Percentiles rank a stretch among this genome's conserved stretches.
Evolutionary conservation across 2,329 filamentous ascomycete species (phyloP).

Genomic region (Ophiostoma sp.): DNA sequence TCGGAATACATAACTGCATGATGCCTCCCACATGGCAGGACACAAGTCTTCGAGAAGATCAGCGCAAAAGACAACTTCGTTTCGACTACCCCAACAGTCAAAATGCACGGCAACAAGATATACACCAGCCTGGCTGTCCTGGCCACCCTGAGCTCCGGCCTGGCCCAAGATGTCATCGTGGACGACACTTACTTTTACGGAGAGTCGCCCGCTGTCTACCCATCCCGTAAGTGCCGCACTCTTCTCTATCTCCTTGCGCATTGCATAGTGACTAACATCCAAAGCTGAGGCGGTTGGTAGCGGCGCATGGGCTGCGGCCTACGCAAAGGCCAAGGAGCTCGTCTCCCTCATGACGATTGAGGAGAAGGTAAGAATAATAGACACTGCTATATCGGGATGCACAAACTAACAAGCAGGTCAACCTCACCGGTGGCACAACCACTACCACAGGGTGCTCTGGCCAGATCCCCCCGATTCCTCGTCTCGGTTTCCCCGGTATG

Average conservation of each 20-base stretch:
- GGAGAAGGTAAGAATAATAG: slow-evolving; percentile 41
- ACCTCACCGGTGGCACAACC: slow-evolving; percentile 65
- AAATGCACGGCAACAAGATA: slow-evolving; percentile 10
- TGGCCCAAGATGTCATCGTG: slow-evolving; percentile 32
- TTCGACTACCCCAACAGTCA: neutral
- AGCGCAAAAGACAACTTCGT: slow-evolving; percentile 5
- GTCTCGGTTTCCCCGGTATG: slow-evolving; percentile 41
- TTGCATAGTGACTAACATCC: neutral
- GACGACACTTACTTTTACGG: slow-evolving; percentile 47
- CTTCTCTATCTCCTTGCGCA: neutral
- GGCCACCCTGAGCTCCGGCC: slow-evolving; percentile 31
- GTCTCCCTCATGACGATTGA: slow-evolving; percentile 65
- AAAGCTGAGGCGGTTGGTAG: slow-evolving; percentile 48
- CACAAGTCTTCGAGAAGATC: neutral
- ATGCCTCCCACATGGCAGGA: neutral
- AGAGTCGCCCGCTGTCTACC: slow-evolving; percentile 47
- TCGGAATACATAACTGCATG: slow-evolving; percentile 13
- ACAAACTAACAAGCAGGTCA: slow-evolving; percentile 50
- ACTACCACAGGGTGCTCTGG: slow-evolving; percentile 47
- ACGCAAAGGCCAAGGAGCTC: slow-evolving; percentile 61
- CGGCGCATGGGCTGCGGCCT: slow-evolving; percentile 62
- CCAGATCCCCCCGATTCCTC: slow-evolving; percentile 37
- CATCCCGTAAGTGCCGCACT: slow-evolving; percentile 34
- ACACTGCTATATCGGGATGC: neutral
- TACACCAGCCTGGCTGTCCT: slow-evolving; percentile 33